A percentile compares a stretch with the other conserved stretches of the same genome.
Conservation (phyloP, 169 alveolate genomes). For the Plasmodium sp. region DNA sequence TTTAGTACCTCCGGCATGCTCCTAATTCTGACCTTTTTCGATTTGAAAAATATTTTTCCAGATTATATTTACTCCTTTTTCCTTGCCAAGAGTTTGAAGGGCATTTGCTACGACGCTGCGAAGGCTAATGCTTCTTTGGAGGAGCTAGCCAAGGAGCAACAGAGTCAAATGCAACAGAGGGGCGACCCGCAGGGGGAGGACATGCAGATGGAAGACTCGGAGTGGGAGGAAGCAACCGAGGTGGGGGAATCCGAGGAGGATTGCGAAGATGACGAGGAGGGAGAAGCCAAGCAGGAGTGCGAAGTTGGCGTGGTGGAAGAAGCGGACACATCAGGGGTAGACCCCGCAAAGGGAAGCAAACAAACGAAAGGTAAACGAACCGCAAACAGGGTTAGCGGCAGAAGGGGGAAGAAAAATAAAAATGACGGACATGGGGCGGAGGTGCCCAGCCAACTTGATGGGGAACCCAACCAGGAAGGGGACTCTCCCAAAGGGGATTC, state of each 20-base stretch:
- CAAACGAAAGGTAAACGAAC: background rate
- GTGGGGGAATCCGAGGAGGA: background rate
- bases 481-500: background rate
- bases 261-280: background rate
- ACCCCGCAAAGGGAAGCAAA: background rate
- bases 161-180: background rate
- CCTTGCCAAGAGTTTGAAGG: conserved; percentile 40
- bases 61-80: conserved; percentile 50
- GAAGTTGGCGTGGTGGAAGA: background rate
- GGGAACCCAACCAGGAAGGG: background rate
- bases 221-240: background rate
- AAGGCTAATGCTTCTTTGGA: background rate
- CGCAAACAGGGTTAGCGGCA: background rate
- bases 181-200: background rate
- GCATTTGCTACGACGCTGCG: conserved; percentile 31
- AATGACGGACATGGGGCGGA: background rate
- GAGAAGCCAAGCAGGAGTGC: background rate
- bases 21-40: conserved; percentile 27
- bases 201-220: background rate
- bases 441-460: background rate
- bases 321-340: background rate
- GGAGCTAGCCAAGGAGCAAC: background rate
- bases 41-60: conserved; percentile 56
- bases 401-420: background rate
- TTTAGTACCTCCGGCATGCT: conserved; percentile 67